Conservation (phyloP, 2,329 filamentous ascomycete species). For the Colletotrichum sp. region DNA sequence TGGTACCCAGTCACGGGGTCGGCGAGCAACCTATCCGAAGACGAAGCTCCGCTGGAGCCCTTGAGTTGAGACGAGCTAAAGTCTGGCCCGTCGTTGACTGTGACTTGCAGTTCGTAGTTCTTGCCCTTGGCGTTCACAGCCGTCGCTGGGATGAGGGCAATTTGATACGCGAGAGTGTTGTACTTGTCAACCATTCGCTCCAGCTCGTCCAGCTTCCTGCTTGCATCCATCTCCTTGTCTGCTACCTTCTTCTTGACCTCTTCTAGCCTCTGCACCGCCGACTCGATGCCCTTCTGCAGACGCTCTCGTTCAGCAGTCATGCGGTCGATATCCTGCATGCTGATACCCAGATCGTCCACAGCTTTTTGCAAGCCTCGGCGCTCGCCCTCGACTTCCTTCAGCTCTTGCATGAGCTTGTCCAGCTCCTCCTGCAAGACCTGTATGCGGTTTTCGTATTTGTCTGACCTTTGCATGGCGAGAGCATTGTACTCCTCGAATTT, state of each 20-base stretch:
- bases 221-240: conserved; percentile 89
- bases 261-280: conserved; percentile 76
- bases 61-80: conserved; percentile 68
- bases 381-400: conserved; percentile 83
- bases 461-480: conserved; percentile 80
- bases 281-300: conserved; percentile 86
- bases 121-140: conserved; percentile 85
- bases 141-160: conserved; percentile 84
- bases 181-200: conserved; percentile 89
- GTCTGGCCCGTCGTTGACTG: conserved; percentile 78
- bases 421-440: conserved; percentile 87
- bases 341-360: conserved; percentile 92
- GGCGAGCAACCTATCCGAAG: conserved; percentile 76
- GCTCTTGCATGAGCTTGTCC: conserved; percentile 75
- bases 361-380: conserved; percentile 79
- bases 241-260: conserved; percentile 83
- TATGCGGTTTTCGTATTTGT: conserved; percentile 85
- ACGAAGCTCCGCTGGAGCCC: conserved; percentile 50
- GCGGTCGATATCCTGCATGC: conserved; percentile 97
- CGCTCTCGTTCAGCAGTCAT: conserved; percentile 96
- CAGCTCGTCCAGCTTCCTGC: conserved; percentile 86
- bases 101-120: conserved; percentile 84
- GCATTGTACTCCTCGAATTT: conserved; percentile 97
- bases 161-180: conserved; percentile 94
- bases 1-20: conserved; percentile 88